Evolutionary conservation across 140 eudicot species (phyloP).

Genomic region (Stevia rebaudiana): DNA sequence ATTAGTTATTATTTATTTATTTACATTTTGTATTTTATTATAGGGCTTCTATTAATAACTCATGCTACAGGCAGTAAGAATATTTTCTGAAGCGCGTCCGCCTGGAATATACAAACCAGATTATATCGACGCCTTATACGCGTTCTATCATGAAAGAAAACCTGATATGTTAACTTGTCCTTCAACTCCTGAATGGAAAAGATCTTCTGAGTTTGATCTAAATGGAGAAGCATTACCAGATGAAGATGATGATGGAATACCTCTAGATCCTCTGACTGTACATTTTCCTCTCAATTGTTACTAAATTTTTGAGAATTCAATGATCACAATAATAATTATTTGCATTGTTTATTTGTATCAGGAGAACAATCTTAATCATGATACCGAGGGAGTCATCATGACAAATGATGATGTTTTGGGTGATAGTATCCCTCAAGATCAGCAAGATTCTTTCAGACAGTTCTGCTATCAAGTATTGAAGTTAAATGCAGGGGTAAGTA

Average conservation of each 20-base stretch:
- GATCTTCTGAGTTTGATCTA: conserved; percentile 78
- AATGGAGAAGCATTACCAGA: conserved; percentile 84
- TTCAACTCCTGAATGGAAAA: conserved; percentile 93
- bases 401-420: conserved; percentile 94
- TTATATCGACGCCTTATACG: conserved; percentile 78
- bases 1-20: not conserved
- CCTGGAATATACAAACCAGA: conserved; percentile 93
- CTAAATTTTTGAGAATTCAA: not conserved
- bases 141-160: conserved; percentile 83
- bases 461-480: conserved; percentile 73
- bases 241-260: conserved; percentile 62
- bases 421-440: conserved; percentile 77
- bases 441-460: conserved; percentile 60
- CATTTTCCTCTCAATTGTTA: conserved; percentile 5
- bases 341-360: conserved; percentile 24
- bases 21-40: not conserved
- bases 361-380: conserved; percentile 47
- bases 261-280: conserved; percentile 47
- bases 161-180: conserved; percentile 77
- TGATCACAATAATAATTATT: conserved; percentile 2
- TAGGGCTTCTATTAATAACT: not conserved
- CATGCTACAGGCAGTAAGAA: conserved; percentile 57
- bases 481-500: conserved; percentile 56
- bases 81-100: conserved; percentile 85
- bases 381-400: conserved; percentile 51